phyloP scores from a whole-genome alignment of 2,329 filamentous ascomycete genomes.

The Claviceps fusiformis region DNA sequence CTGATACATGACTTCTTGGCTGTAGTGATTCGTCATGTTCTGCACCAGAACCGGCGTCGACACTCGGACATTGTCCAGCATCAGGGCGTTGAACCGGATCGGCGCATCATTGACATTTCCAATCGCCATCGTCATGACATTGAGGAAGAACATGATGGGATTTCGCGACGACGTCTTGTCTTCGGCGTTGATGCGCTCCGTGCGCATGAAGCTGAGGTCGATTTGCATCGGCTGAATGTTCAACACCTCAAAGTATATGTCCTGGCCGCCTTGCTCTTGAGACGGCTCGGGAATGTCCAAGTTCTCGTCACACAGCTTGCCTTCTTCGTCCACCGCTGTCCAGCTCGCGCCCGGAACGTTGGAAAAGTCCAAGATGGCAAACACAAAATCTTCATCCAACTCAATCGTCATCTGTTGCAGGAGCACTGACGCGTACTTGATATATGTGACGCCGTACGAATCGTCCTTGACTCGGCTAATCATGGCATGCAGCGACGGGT shows the following conservation, averaged over 20 bases:
- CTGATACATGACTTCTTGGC: constrained; percentile 89
- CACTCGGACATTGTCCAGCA: constrained; percentile 89
- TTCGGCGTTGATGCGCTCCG: constrained; percentile 89
- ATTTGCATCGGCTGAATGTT: constrained; percentile 98
- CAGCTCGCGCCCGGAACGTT: constrained; percentile 85
- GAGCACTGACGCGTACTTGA: constrained; percentile 91
- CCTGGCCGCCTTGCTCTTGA: constrained; percentile 70
- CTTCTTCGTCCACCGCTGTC: constrained; percentile 54
- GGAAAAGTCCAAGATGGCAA: constrained; percentile 85
- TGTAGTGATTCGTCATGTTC: constrained; percentile 88
- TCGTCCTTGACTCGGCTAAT: constrained; percentile 94
- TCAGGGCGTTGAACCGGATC: constrained; percentile 79
- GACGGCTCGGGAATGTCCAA: constrained; percentile 88
- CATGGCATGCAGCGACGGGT: constrained; percentile 86
- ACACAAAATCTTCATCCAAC: constrained; percentile 95
- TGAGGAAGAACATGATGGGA: constrained; percentile 96
- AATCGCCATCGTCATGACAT: constrained; percentile 97
- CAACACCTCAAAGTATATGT: constrained; percentile 95
- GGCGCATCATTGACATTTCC: constrained; percentile 98
- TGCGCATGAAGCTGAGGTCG: constrained; percentile 92
- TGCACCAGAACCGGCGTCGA: constrained; percentile 72
- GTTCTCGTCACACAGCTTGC: constrained; percentile 75
- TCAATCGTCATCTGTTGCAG: constrained; percentile 97
- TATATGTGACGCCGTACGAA: constrained; percentile 92
- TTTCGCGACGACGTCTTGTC: constrained; percentile 84